A percentile compares a stretch with the other conserved stretches of the same genome.
Conservation (phyloP, 306 rosid genomes). For the Prunus mira region DNA sequence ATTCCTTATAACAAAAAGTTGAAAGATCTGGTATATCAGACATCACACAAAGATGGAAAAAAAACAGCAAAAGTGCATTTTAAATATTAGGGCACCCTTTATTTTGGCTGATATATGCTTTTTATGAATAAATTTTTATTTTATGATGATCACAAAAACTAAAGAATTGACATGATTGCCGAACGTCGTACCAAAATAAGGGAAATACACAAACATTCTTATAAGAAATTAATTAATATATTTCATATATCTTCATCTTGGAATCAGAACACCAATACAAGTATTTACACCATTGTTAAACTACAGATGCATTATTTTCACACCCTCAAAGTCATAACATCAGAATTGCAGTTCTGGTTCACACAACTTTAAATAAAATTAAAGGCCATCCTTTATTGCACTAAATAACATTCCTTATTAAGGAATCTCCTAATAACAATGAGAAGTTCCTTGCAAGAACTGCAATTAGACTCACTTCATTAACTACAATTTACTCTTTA, state of each 20-base stretch:
- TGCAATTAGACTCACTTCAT: neutral
- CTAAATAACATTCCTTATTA: neutral
- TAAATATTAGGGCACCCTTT: neutral
- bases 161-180: neutral
- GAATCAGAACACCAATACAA: neutral
- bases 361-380: neutral
- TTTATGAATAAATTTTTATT: neutral
- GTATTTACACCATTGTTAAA: neutral
- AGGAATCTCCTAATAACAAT: neutral
- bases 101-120: neutral
- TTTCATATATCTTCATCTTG: neutral
- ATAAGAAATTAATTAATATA: no score
- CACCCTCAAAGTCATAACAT: neutral
- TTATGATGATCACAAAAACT: neutral
- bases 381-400: neutral
- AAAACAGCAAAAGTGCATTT: no score
- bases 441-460: neutral
- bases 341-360: neutral
- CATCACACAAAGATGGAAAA: no score
- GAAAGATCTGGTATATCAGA: neutral
- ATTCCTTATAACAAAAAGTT: neutral
- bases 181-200: neutral
- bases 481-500: constrained; percentile 7
- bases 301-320: neutral
- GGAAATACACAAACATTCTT: neutral